Conservation (phyloP, 192 early-diverging fungal genomes). For the Mortierella hygrophila region DNA sequence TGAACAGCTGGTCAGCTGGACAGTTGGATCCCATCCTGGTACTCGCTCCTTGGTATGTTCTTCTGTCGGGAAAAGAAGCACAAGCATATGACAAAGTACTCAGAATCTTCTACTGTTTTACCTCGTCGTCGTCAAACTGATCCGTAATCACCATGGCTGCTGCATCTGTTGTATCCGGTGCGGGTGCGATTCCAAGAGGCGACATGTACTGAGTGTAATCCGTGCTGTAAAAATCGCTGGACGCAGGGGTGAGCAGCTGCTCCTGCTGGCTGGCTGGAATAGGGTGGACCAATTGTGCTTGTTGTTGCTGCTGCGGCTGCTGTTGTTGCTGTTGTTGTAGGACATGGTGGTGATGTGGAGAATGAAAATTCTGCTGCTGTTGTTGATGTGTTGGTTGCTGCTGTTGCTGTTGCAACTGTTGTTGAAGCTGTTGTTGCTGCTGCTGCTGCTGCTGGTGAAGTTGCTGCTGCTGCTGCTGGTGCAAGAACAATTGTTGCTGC, state of each 20-base stretch:
- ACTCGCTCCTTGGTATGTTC: background rate
- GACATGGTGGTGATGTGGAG: background rate
- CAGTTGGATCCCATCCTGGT: background rate
- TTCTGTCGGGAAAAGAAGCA: background rate
- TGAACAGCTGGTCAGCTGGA: background rate
- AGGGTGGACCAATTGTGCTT: conserved; percentile 4
- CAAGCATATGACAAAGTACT: background rate
- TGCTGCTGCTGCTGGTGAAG: conserved; percentile 33
- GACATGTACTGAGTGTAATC: conserved; percentile 55
- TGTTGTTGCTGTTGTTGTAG: conserved; percentile 27
- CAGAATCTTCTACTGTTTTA: background rate
- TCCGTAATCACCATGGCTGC: conserved; percentile 49
- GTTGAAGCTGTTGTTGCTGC: conserved; percentile 17
- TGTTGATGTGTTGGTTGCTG: conserved; percentile 10
- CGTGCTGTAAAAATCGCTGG: conserved; percentile 36
- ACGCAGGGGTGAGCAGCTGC: conserved; percentile 41
- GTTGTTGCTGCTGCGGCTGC: conserved; percentile 29
- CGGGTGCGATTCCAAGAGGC: conserved; percentile 37
- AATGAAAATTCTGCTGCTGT: conserved; percentile 6
- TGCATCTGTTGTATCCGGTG: conserved; percentile 31
- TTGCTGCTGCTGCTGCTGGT: conserved; percentile 33
- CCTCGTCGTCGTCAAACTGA: conserved; percentile 56
- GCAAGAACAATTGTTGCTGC: conserved; percentile 14
- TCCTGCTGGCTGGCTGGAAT: conserved; percentile 34
- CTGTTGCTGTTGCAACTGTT: conserved; percentile 19